A percentile compares a stretch with the other conserved stretches of the same genome.
Evolutionary conservation across 2,329 filamentous ascomycete species (phyloP).

Genomic region (Chaetoscypha palmicola): DNA sequence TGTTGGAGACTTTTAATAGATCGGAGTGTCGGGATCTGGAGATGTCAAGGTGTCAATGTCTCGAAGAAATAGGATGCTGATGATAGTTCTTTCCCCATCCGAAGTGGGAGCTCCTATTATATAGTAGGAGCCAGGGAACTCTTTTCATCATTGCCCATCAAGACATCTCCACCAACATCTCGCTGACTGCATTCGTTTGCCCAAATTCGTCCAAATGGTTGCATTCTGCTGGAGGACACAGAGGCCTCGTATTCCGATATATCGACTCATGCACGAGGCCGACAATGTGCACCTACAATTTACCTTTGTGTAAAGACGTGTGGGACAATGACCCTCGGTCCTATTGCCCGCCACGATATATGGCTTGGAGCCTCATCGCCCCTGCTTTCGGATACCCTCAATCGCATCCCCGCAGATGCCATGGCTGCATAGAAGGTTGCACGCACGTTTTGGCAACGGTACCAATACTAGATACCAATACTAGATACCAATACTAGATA

Average conservation of each 20-base stretch:
- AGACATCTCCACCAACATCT: neutral
- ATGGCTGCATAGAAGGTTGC: neutral
- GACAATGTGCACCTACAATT: neutral
- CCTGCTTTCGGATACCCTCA: neutral
- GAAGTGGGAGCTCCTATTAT: conserved; percentile 1
- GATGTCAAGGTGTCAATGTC: neutral
- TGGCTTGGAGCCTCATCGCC: neutral
- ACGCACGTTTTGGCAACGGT: neutral
- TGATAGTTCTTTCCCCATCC: neutral
- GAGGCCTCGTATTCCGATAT: neutral
- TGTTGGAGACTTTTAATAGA: neutral
- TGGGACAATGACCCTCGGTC: neutral
- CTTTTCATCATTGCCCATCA: neutral
- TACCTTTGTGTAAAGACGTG: neutral
- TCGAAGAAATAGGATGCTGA: neutral
- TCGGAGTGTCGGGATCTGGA: neutral
- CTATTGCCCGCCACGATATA: too few species aligned
- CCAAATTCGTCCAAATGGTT: neutral
- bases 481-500: neutral
- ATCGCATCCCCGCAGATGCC: neutral
- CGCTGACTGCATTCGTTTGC: neutral
- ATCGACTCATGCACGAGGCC: neutral
- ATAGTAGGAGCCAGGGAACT: neutral
- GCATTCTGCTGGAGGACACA: neutral
- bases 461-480: neutral